These are phyloP conservation scores for Fusarium acutatum DNA, from an alignment of 2,329 filamentous ascomycete genomes.

Conservation along the genomic window DNA sequence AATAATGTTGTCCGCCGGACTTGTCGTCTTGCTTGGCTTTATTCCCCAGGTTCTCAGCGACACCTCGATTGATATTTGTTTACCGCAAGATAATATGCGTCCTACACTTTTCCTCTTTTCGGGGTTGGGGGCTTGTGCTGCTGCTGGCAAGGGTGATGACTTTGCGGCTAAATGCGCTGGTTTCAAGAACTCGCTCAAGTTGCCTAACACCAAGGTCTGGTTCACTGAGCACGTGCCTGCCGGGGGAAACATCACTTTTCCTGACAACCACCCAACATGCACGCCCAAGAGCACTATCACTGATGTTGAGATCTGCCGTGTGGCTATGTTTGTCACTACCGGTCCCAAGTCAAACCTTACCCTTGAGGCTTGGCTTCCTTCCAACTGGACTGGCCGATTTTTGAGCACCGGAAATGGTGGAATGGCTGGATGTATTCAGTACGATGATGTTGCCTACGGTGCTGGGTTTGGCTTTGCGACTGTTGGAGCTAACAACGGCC, in stretches of 20 bases:
- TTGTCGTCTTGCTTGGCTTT: not conserved
- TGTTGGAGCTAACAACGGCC: conserved; percentile 57
- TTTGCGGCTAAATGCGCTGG: conserved; percentile 25
- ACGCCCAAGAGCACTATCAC: conserved; percentile 19
- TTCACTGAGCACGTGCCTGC: conserved; percentile 29
- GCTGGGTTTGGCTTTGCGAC: conserved; percentile 53
- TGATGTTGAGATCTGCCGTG: conserved; percentile 27
- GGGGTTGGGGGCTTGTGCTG: conserved; percentile 4
- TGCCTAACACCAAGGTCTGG: conserved; percentile 30
- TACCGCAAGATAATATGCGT: conserved; percentile 1
- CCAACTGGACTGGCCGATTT: conserved; percentile 57
- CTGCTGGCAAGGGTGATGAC: not conserved
- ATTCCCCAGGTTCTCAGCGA: not conserved
- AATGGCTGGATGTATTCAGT: conserved; percentile 55
- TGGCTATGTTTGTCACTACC: conserved; percentile 25
- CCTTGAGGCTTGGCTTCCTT: conserved; percentile 57
- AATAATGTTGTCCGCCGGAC: not conserved
- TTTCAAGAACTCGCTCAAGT: conserved; percentile 15
- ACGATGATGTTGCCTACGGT: conserved; percentile 49
- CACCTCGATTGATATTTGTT: not conserved
- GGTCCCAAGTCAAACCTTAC: conserved; percentile 34
- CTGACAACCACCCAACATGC: conserved; percentile 26
- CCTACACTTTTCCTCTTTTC: conserved; percentile 7
- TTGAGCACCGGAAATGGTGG: conserved; percentile 60
- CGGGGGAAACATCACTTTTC: conserved; percentile 19